Evolutionary conservation across 139 green algal genomes (phyloP).

Genomic region (Gonium pectorale): DNA sequence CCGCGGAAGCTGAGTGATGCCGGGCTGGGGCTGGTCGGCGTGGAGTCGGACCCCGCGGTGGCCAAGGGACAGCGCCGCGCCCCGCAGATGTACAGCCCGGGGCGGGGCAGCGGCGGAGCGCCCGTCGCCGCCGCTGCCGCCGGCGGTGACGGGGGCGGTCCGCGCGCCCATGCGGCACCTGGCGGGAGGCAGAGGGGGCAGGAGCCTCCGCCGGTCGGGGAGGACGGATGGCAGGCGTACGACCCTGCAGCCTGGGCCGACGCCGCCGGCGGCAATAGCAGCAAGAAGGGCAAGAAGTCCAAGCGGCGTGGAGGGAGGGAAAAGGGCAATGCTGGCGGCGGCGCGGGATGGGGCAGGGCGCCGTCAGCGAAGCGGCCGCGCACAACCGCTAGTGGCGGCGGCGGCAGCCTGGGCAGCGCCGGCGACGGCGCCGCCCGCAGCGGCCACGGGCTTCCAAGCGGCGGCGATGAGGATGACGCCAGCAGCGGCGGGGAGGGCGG

Average conservation of each 20-base stretch:
- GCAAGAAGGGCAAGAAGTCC: no score
- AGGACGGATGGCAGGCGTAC: slow-evolving; percentile 9
- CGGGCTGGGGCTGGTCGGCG: no score
- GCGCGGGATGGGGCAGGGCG: not conserved
- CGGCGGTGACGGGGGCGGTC: not conserved
- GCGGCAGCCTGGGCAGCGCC: not conserved
- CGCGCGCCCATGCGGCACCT: no score
- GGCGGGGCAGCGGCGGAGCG: not conserved
- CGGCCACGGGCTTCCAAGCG: no score
- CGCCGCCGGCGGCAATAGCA: not conserved
- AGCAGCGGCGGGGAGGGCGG: no score
- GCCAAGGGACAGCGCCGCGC: slow-evolving; percentile 11
- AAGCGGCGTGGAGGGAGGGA: not conserved
- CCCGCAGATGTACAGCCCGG: slow-evolving; percentile 20
- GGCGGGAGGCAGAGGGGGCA: no score
- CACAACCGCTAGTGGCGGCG: not conserved
- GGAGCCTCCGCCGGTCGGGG: not conserved
- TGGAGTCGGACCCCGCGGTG: no score
- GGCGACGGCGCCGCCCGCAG: not conserved
- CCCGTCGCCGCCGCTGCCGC: not conserved
- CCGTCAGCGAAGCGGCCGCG: slow-evolving; percentile 7
- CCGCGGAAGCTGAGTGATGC: no score
- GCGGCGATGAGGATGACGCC: no score
- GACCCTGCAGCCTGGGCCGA: not conserved
- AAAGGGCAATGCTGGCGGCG: not conserved